Conservation (phyloP, 352 stramenopile species). For the Globisporangium recalcitrans region DNA sequence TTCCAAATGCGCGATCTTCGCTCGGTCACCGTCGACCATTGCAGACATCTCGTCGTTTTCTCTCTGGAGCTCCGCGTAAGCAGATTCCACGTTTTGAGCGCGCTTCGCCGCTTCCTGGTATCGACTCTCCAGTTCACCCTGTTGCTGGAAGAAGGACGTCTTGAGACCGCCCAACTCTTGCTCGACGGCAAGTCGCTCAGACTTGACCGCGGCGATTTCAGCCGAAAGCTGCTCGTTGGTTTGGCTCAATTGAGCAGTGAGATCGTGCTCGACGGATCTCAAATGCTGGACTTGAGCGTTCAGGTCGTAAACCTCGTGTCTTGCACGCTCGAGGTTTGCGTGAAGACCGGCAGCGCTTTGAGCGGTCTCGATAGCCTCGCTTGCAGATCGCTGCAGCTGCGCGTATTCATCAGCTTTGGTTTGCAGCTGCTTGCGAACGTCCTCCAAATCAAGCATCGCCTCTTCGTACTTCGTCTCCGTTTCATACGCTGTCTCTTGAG, state of each 20-base stretch:
- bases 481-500: slow-evolving; percentile 46
- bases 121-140: slow-evolving; percentile 7
- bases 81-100: slow-evolving; percentile 24
- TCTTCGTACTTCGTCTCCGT: slow-evolving; percentile 57
- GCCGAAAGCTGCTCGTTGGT: slow-evolving; percentile 25
- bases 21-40: slow-evolving; percentile 38
- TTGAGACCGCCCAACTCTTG: slow-evolving; percentile 30
- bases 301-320: slow-evolving; percentile 32
- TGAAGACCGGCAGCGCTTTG: slow-evolving; percentile 24
- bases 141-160: slow-evolving; percentile 21
- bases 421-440: slow-evolving; percentile 22
- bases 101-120: slow-evolving; percentile 15
- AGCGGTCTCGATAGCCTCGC: slow-evolving; percentile 9
- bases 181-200: slow-evolving; percentile 26
- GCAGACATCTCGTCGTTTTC: slow-evolving; percentile 46
- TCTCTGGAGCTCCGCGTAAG: slow-evolving; percentile 34
- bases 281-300: slow-evolving; percentile 33
- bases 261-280: slow-evolving; percentile 29
- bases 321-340: slow-evolving; percentile 29
- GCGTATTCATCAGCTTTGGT: slow-evolving; percentile 25
- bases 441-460: slow-evolving; percentile 38
- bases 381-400: slow-evolving; percentile 18
- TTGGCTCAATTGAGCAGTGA: slow-evolving; percentile 33
- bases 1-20: slow-evolving; percentile 36
- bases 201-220: slow-evolving; percentile 22